A percentile compares a stretch with the other conserved stretches of the same genome.
These are phyloP conservation scores for Colletotrichum karsti DNA, from an alignment of 2,329 filamentous ascomycete genomes.

Conservation along the genomic window DNA sequence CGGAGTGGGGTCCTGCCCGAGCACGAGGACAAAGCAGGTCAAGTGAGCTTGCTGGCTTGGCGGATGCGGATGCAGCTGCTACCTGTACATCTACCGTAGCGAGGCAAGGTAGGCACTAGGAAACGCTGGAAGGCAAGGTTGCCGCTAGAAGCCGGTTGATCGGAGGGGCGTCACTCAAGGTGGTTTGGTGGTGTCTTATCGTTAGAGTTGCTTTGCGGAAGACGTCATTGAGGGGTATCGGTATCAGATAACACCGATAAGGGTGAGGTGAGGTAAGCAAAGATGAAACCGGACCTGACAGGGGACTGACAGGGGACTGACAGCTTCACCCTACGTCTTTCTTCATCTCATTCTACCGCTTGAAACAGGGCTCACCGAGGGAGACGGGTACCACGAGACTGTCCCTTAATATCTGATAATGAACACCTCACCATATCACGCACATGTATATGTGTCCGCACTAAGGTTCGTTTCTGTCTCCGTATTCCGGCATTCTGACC, in stretches of 20 bases:
- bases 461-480: background rate
- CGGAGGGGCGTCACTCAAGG: too few species aligned
- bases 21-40: constrained; percentile 29
- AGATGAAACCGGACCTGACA: constrained; percentile 23
- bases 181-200: too few species aligned
- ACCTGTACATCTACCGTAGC: background rate
- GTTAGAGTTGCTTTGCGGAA: background rate
- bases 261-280: constrained; percentile 16
- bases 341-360: background rate
- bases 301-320: background rate
- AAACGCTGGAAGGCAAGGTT: background rate
- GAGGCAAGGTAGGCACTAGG: background rate
- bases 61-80: background rate
- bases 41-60: constrained; percentile 16
- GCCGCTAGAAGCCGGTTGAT: constrained; percentile 4
- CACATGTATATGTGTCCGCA: background rate
- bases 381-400: background rate
- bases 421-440: background rate
- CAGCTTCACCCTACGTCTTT: background rate
- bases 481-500: too few species aligned
- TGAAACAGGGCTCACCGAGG: constrained; percentile 9
- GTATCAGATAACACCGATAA: constrained; percentile 7
- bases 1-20: constrained; percentile 17
- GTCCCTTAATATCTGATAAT: background rate
- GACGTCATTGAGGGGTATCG: constrained; percentile 8